Conservation (phyloP, 129 eudicot species). For the Flaveria sonorensis region DNA sequence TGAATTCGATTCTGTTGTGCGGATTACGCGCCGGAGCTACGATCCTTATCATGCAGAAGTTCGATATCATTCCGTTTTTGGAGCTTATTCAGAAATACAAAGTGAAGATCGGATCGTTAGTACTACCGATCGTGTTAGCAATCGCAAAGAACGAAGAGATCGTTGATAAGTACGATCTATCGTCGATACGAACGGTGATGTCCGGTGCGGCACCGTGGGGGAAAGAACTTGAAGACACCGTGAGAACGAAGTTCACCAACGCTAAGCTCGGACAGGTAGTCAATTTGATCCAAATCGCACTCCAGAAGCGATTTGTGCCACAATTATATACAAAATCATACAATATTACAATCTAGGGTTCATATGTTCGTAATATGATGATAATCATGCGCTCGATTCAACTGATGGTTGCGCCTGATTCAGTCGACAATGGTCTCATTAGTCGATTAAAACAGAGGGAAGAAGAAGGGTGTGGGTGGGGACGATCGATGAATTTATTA, state of each 20-base stretch:
- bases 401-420: no score
- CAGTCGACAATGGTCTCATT: no score
- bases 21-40: conserved; percentile 89
- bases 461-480: no score
- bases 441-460: no score
- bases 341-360: background rate
- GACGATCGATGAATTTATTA: no score
- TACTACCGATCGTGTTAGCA: conserved; percentile 83
- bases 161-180: conserved; percentile 65
- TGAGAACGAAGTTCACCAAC: conserved; percentile 65
- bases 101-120: conserved; percentile 84
- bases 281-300: background rate
- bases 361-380: background rate
- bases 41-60: conserved; percentile 78
- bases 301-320: background rate
- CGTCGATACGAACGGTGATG: conserved; percentile 67
- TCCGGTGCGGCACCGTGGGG: conserved; percentile 98
- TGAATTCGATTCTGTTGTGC: conserved; percentile 76
- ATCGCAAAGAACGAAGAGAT: conserved; percentile 69
- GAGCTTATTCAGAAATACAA: conserved; percentile 64
- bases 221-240: conserved; percentile 84
- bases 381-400: no score
- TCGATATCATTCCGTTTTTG: conserved; percentile 64
- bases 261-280: conserved; percentile 89
- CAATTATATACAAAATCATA: background rate